Evolutionary conservation across 306 rosid genomes (phyloP).

Genomic region (Rosa persica): DNA sequence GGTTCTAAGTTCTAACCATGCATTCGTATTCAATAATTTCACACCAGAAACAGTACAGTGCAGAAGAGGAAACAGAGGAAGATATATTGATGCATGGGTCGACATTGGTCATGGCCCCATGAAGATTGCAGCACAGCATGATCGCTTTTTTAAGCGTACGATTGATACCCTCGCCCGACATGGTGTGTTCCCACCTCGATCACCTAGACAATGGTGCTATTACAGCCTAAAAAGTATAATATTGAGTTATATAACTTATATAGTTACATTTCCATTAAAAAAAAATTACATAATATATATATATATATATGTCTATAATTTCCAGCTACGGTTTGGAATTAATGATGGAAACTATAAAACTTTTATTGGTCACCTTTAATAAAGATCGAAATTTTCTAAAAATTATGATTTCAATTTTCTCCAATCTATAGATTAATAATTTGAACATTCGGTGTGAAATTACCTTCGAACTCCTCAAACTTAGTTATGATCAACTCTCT

Average conservation of each 20-base stretch:
- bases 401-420: too few species aligned
- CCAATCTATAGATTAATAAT: too few species aligned
- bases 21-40: not conserved
- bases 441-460: too few species aligned
- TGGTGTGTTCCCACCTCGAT: not conserved
- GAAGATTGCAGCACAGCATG: conserved; percentile 5
- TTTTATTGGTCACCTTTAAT: too few species aligned
- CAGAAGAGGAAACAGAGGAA: not conserved
- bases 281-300: too few species aligned
- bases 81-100: not conserved
- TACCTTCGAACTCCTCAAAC: not conserved
- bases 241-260: not conserved
- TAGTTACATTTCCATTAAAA: too few species aligned
- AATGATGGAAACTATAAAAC: not conserved
- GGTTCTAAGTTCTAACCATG: not conserved
- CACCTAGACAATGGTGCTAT: not conserved
- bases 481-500: too few species aligned
- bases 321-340: not conserved
- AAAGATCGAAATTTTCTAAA: too few species aligned
- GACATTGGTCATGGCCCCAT: not conserved
- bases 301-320: not conserved
- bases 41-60: not conserved
- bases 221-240: not conserved
- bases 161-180: not conserved
- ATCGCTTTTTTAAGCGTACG: not conserved